phyloP scores from a whole-genome alignment of 495 filamentous ascomycete species.

The Trichoderma reesei region DNA sequence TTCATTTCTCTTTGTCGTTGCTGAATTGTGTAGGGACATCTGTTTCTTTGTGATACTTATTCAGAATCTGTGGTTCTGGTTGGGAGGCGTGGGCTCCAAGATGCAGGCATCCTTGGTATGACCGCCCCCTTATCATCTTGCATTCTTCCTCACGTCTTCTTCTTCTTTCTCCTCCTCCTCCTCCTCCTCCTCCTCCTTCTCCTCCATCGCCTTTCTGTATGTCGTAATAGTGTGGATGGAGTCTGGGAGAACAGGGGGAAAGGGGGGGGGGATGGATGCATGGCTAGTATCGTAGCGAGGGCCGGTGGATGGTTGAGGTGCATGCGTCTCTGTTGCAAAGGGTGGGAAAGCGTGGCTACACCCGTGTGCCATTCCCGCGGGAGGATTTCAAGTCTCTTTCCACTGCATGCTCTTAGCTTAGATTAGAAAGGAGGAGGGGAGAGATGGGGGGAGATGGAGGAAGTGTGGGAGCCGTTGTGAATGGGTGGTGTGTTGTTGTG shows the following conservation, averaged over 20 bases:
- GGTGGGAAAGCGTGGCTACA: neutral
- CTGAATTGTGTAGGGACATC: no score
- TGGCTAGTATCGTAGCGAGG: neutral
- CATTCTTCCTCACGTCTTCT: no score
- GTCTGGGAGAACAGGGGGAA: neutral
- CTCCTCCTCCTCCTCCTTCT: no score
- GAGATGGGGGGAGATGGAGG: neutral
- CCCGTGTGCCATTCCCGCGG: neutral
- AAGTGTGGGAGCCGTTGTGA: neutral
- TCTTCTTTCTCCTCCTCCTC: no score
- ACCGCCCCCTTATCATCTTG: no score
- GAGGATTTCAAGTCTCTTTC: neutral
- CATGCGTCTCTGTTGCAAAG: neutral
- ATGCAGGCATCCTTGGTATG: no score
- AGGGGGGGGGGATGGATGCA: neutral
- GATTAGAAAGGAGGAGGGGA: neutral
- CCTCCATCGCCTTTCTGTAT: no score
- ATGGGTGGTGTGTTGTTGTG: no score
- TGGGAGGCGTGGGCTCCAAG: no score
- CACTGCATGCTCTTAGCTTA: neutral
- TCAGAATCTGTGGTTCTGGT: no score
- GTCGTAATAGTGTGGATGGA: conserved; percentile 4
- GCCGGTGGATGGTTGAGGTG: neutral
- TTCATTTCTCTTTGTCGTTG: no score
- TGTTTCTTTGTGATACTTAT: no score